phyloP scores from a whole-genome alignment of 2,329 filamentous ascomycete species.

The Penicillium sp. region DNA sequence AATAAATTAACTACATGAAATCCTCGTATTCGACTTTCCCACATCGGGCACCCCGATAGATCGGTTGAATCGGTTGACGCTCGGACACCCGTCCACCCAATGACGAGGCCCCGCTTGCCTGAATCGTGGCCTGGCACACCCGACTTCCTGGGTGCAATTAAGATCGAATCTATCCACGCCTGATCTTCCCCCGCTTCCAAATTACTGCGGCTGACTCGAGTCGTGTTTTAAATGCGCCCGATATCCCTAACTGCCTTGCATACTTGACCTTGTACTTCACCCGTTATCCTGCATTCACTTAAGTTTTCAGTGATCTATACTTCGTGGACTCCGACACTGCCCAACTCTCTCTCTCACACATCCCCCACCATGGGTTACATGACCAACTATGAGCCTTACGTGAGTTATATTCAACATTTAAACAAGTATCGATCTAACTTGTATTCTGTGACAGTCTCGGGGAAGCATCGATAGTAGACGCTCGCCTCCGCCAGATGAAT shows the following conservation, averaged over 20 bases:
- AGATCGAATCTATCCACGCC: slow-evolving; percentile 13
- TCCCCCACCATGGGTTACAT: slow-evolving; percentile 37
- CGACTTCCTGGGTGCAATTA: slow-evolving; percentile 8
- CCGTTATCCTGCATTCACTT: neutral
- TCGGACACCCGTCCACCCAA: slow-evolving; percentile 10
- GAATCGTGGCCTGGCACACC: neutral
- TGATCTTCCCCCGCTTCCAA: slow-evolving; percentile 9
- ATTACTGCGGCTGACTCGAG: slow-evolving; percentile 15
- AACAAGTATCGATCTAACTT: slow-evolving; percentile 4
- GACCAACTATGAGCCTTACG: slow-evolving; percentile 43
- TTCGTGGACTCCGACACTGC: neutral
- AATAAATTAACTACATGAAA: neutral
- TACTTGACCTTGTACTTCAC: neutral
- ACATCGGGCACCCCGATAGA: slow-evolving; percentile 16
- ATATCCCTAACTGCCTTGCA: slow-evolving; percentile 14
- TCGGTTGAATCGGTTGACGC: slow-evolving; percentile 13
- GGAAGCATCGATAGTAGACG: slow-evolving; percentile 30
- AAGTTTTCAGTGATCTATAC: too few species aligned
- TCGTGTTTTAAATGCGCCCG: slow-evolving; percentile 15
- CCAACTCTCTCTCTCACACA: neutral
- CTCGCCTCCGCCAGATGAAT: slow-evolving; percentile 30
- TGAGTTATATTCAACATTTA: slow-evolving; percentile 23
- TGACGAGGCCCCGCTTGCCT: neutral
- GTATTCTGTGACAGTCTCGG: slow-evolving; percentile 20
- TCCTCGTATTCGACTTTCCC: slow-evolving; percentile 5